Evolutionary conservation across 352 stramenopile genomes (phyloP), one percentile per base, ranked within the genome.

Genomic region (Salisapilia sapeloensis): DNA sequence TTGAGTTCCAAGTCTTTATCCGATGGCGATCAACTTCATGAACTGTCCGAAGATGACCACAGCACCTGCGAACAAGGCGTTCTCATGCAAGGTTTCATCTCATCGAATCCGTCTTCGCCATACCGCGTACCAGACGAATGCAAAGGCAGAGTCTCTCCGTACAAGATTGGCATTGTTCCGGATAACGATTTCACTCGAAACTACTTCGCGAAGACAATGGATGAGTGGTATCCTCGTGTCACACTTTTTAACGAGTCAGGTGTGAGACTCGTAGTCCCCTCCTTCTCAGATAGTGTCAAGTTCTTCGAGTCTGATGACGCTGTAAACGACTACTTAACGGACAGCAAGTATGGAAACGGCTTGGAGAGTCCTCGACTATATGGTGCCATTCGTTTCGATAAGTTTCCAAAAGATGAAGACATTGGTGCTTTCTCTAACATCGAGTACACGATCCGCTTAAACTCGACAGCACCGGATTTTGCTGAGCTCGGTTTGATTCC

Each of bases 381-480:
- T 22, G 60, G 39, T 4, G 69, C 69, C 9, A 26, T 85, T 10
- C 58, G 79, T 13, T 85, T 82, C 22, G 51, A 82, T 19, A 28
- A 50, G 4, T 60, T 52, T 17, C 67, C 67, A n/a, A 24, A 30
- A 13, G 56, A 49, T 3, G 15, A 29, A 1, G 24, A 44, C 1
- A 69, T 83, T n/a, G 67, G 67, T 3, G 48, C 35, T 13, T 65
- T 52, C 26, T 27, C 40, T 3, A 60, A 53, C 0, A 60, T 80
- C 35, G 61, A 80, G 26, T 80, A 77, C 44, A 70, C 64, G 4
- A 33, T 80, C 11, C 61, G 67, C 4, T 50, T 80, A 42, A 83
- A 79, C 37, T 58, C 67, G 9, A 83, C 67, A 0, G 3, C 50
- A 12, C 46, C 47, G 4, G 38, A 18, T 1, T 17, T 46, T 18